Evolutionary conservation across 805 yeast genomes (phyloP), one percentile per base, ranked within the genome.

Genomic region (Starmerella gropengiesseri): DNA sequence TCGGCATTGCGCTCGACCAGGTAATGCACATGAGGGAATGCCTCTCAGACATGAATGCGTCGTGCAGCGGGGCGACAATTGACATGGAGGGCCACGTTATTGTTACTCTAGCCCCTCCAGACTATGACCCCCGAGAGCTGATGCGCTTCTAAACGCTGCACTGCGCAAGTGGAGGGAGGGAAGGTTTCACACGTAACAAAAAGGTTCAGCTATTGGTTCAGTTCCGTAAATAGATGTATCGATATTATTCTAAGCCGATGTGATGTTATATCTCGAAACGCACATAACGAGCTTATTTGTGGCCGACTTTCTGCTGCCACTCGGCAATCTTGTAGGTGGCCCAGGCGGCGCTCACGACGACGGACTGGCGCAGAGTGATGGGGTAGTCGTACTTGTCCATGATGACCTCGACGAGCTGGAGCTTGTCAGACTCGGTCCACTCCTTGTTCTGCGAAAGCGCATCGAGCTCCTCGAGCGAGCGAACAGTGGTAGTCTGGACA

Each of bases 361-460:
- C 44, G 16, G 40, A 25, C 46, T 46, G 37, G 27, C 47, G 51
- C 18, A 81, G 68, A 54, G 78, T 70, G 72, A 77, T 68, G 16
- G 87, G 86, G 52, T 73, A 74, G 58, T 81, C 89, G 54, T 71
- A 56, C 48, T 63, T 64, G 46, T 68, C 81, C 57, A 81, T 61
- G 31, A 67, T 66, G 18, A 81, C 72, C 58, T 81, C 91, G 22
- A 74, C 64, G 43, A 81, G 60, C 52, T 73, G 69, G 26, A 77
- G 62, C 41, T 62, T 55, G 18, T 59, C 57, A 7, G 59, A 53
- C 3, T 59, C 58, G 23, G 51, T 51, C 35, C 65, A 56, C 23
- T 64, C 64, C 27, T 67, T 52, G 37, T 64, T 60, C 7, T 56
- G 48, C 29, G 74, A 50, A 22, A 68, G 60, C 1, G 51, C 49